Evolutionary conservation across 2,329 filamentous ascomycete genomes (phyloP).

Genomic region (Sarocladium kiliense): DNA sequence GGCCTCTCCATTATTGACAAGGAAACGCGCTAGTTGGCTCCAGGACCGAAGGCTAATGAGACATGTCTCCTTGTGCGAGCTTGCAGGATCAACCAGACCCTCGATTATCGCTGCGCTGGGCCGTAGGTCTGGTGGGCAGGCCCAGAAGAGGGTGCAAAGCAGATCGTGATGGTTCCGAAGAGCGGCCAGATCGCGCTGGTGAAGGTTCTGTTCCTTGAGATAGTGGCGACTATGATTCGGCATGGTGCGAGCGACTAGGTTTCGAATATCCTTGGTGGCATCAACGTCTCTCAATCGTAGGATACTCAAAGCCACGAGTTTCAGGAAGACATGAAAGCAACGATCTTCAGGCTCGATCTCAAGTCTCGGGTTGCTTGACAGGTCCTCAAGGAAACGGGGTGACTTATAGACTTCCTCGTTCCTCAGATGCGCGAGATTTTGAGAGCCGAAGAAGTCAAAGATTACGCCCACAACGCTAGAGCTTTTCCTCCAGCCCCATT

Average conservation of each 20-base stretch:
- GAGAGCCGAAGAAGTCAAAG: slow-evolving; percentile 64
- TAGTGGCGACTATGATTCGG: slow-evolving; percentile 63
- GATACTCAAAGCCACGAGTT: slow-evolving; percentile 55
- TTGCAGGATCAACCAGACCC: slow-evolving; percentile 52
- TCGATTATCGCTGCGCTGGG: slow-evolving; percentile 51
- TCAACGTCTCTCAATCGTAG: slow-evolving; percentile 41
- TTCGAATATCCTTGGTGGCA: slow-evolving; percentile 52
- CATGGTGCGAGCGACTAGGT: slow-evolving; percentile 55
- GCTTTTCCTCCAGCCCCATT: slow-evolving; percentile 61
- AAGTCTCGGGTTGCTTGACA: slow-evolving; percentile 42
- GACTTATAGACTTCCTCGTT: slow-evolving; percentile 61
- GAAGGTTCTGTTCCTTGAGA: slow-evolving; percentile 55
- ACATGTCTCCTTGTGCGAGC: slow-evolving; percentile 62
- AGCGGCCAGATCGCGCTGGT: slow-evolving; percentile 56
- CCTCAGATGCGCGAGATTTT: slow-evolving; percentile 55
- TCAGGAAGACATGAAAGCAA: slow-evolving; percentile 65
- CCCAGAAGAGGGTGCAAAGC: slow-evolving; percentile 62
- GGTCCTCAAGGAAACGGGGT: slow-evolving; percentile 54
- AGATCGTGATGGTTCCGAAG: slow-evolving; percentile 66
- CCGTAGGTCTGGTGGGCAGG: slow-evolving; percentile 48
- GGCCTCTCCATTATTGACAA: slow-evolving; percentile 41
- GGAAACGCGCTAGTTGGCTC: slow-evolving; percentile 56
- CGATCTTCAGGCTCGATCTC: slow-evolving; percentile 48
- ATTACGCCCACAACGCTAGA: slow-evolving; percentile 53
- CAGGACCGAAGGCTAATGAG: slow-evolving; percentile 59